These are phyloP conservation scores for Fusarium clavum DNA, from an alignment of 2,329 filamentous ascomycete species.

Conservation along the genomic window DNA sequence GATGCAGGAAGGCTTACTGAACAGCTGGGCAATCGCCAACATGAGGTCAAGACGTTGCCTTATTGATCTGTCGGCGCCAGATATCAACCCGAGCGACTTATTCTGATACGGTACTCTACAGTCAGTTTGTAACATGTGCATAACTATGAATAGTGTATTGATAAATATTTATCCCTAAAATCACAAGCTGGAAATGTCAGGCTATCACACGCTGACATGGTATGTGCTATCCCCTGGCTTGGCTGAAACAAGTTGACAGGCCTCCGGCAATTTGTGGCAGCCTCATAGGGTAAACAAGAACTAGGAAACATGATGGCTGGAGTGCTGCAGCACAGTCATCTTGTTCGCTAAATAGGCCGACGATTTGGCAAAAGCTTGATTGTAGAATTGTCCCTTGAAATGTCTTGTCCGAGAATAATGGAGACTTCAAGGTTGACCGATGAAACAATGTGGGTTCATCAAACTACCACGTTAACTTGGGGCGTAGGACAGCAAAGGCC, in stretches of 20 bases:
- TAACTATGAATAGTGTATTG: background rate
- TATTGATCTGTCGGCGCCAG: rapidly evolving
- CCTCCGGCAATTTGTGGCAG: background rate
- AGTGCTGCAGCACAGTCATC: background rate
- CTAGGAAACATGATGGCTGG: background rate
- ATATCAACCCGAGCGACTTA: too few relatives aligned
- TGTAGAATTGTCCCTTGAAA: background rate
- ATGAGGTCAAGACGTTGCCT: background rate
- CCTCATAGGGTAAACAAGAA: background rate
- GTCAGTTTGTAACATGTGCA: rapidly evolving
- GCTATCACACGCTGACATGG: background rate
- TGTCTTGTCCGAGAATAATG: background rate
- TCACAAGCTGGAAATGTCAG: background rate
- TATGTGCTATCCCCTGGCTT: background rate
- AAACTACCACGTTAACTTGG: background rate
- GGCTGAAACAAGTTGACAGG: background rate
- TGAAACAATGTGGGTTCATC: background rate
- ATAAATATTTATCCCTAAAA: background rate
- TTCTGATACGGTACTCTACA: rapidly evolving
- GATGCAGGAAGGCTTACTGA: background rate
- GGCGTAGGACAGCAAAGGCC: too few relatives aligned
- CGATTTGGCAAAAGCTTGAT: background rate
- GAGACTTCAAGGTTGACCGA: too few relatives aligned
- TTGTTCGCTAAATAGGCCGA: background rate
- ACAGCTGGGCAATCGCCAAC: rapidly evolving